These are phyloP conservation scores for Blastobotrys indianensis DNA, from an alignment of 1,139 yeast species.

Conservation along the genomic window DNA sequence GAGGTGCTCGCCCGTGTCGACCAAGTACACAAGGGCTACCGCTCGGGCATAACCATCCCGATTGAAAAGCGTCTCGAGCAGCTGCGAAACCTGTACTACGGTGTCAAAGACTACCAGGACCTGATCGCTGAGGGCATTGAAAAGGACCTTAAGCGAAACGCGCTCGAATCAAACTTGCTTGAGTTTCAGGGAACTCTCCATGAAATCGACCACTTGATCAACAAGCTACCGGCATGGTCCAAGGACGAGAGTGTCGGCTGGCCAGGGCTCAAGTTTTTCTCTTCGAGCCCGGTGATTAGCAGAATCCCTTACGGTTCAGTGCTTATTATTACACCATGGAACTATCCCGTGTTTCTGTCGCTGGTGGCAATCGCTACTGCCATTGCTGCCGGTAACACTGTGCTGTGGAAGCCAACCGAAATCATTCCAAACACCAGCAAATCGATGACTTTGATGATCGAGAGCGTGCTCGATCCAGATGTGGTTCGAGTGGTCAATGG, in stretches of 20 bases:
- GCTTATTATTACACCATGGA: conserved; percentile 76
- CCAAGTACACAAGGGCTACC: conserved; percentile 41
- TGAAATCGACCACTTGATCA: conserved; percentile 58
- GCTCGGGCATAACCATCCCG: conserved; percentile 46
- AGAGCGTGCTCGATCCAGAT: conserved; percentile 48
- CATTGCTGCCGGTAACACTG: conserved; percentile 81
- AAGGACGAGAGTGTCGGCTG: conserved; percentile 46
- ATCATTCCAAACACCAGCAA: conserved; percentile 57
- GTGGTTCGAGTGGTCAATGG: conserved; percentile 66
- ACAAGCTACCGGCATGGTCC: conserved; percentile 56
- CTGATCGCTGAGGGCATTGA: conserved; percentile 52
- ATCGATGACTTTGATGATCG: conserved; percentile 51
- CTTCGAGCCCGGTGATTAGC: conserved; percentile 49
- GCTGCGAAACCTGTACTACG: conserved; percentile 63
- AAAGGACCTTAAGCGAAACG: conserved; percentile 61
- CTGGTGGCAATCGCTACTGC: conserved; percentile 73
- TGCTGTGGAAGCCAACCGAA: conserved; percentile 77
- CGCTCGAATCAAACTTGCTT: conserved; percentile 52
- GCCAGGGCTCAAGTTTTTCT: conserved; percentile 42
- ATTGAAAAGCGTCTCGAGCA: conserved; percentile 55
- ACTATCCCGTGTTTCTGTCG: conserved; percentile 69
- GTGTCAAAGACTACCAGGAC: conserved; percentile 55
- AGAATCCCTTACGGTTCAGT: conserved; percentile 72
- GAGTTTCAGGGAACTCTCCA: conserved; percentile 50
- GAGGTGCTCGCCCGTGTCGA: conserved; percentile 48